Conservation (phyloP, 2,329 filamentous ascomycete genomes). For the Ophiosphaerella korrae region DNA sequence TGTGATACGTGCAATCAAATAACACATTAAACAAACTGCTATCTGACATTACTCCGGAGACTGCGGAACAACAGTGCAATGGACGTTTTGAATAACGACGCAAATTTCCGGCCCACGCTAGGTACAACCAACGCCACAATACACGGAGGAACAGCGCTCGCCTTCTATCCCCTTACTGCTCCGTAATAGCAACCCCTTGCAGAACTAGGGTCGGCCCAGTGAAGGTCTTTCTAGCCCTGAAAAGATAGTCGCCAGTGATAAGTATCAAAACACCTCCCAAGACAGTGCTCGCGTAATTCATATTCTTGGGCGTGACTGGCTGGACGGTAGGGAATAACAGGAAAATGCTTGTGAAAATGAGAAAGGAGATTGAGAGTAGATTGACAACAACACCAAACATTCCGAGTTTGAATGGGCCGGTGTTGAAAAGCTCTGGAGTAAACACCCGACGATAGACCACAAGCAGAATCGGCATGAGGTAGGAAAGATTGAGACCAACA, state of each 20-base stretch:
- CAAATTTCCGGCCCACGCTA: no score
- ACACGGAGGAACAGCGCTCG: no score
- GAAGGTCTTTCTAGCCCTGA: not conserved
- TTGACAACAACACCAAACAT: not conserved
- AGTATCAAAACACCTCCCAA: slow-evolving; percentile 1
- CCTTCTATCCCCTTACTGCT: not conserved
- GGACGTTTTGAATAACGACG: no score
- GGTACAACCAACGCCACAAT: no score
- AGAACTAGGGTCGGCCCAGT: not conserved
- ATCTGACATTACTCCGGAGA: no score
- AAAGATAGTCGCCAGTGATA: not conserved
- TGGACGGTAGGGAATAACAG: not conserved
- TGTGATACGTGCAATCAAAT: no score
- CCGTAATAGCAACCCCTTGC: not conserved
- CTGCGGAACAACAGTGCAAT: no score
- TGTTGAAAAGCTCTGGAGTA: not conserved
- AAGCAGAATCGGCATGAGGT: not conserved
- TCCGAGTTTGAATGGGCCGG: not conserved
- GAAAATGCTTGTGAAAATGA: slow-evolving; percentile 1
- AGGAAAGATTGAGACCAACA: not conserved
- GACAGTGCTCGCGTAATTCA: not conserved
- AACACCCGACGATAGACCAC: not conserved
- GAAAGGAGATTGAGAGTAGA: not conserved
- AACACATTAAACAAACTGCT: no score
- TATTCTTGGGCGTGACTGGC: not conserved